Percentiles rank a stretch among this genome's conserved stretches.
Evolutionary conservation across 495 filamentous ascomycete species (phyloP).

Genomic region (Aspergillus leporis): DNA sequence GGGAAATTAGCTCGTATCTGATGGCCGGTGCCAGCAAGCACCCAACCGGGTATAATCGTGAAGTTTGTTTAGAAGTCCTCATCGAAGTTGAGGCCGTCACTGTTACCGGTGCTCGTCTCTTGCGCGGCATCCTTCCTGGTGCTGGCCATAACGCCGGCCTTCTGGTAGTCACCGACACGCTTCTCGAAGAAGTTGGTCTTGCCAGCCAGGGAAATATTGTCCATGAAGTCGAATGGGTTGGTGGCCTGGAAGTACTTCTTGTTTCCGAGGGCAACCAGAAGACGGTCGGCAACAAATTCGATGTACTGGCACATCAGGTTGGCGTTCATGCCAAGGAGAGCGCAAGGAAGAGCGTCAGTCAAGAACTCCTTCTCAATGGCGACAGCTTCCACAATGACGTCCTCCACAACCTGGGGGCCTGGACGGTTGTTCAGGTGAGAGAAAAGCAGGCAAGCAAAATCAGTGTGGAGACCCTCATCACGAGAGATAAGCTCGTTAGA

Average conservation of each 20-base stretch:
- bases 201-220: conserved; percentile 95
- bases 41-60: conserved; percentile 28
- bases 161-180: conserved; percentile 99
- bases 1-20: conserved; percentile 29
- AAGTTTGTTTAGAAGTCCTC: conserved; percentile 82
- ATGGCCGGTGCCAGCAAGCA: conserved; percentile 17
- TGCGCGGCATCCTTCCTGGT: conserved; percentile 75
- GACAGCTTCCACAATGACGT: conserved; percentile 93
- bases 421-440: conserved; percentile 92
- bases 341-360: conserved; percentile 88
- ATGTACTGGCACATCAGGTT: conserved; percentile 99
- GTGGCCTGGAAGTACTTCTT: conserved; percentile 86
- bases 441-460: conserved; percentile 97
- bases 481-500: conserved; percentile 99
- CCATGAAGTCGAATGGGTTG: conserved; percentile 99
- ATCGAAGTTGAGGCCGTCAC: conserved; percentile 86
- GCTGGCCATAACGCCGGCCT: conserved; percentile 96
- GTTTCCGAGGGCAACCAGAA: conserved; percentile 89
- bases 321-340: conserved; percentile 95
- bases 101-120: conserved; percentile 54
- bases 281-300: conserved; percentile 96
- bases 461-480: conserved; percentile 98
- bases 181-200: conserved; percentile 99
- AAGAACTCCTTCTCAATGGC: conserved; percentile 96
- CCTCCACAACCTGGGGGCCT: conserved; percentile 72